Evolutionary conservation across 192 early-diverging fungal species (phyloP).

Genomic region (Coemansia sp.): DNA sequence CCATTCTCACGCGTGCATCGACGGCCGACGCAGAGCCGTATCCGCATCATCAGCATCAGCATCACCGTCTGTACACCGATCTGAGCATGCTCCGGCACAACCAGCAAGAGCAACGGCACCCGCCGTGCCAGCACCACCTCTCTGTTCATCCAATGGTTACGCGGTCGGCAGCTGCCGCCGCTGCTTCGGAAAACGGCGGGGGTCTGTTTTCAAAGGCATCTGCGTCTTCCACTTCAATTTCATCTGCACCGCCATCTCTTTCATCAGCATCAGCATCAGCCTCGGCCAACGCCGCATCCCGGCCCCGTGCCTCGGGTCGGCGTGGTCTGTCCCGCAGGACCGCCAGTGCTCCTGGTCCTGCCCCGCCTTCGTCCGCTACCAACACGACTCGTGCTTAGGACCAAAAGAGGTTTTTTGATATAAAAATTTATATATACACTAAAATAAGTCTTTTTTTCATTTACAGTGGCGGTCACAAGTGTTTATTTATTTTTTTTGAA

Average conservation of each 20-base stretch:
- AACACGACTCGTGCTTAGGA: background rate
- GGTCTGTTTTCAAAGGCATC: slow-evolving; percentile 6
- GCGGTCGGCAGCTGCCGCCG: slow-evolving; percentile 12
- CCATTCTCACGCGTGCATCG: slow-evolving; percentile 26
- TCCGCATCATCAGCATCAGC: background rate
- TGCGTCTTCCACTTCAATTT: slow-evolving; percentile 4
- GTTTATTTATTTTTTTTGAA: too few species aligned
- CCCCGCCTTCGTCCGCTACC: slow-evolving; percentile 6
- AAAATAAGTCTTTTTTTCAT: too few species aligned
- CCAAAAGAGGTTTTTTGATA: too few species aligned
- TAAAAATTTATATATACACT: too few species aligned
- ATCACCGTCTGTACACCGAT: background rate
- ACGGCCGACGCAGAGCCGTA: slow-evolving; percentile 17
- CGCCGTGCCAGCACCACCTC: background rate
- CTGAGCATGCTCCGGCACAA: too few species aligned
- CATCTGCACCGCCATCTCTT: background rate
- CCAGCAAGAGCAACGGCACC: too few species aligned
- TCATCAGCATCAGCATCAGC: background rate
- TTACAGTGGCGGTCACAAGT: too few species aligned
- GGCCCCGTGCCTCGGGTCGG: slow-evolving; percentile 1
- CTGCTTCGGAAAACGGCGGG: background rate
- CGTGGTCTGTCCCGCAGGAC: slow-evolving; percentile 30
- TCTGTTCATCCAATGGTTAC: slow-evolving; percentile 14
- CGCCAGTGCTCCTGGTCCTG: slow-evolving; percentile 38
- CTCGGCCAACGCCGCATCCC: background rate